Conservation (phyloP, 108 stramenopile species). For the Skeletonema marinoi region DNA sequence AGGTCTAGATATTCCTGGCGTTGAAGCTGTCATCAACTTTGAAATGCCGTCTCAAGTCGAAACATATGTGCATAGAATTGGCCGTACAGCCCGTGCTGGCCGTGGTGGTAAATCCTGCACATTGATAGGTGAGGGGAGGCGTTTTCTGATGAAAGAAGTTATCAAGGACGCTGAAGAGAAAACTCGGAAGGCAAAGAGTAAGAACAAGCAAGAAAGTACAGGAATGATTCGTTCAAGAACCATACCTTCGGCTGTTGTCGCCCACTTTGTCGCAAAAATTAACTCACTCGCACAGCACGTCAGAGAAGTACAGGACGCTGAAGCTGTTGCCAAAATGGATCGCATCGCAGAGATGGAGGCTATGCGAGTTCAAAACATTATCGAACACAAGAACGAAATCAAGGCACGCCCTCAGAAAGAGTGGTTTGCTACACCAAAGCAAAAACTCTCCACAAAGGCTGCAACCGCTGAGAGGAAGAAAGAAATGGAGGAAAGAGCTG, state of each 20-base stretch:
- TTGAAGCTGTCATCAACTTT: conserved; percentile 78
- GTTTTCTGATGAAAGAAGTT: conserved; percentile 89
- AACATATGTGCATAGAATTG: conserved; percentile 93
- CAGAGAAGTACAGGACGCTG: conserved; percentile 81
- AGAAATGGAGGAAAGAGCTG: conserved; percentile 74
- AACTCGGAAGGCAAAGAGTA: conserved; percentile 18
- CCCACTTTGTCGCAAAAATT: conserved; percentile 87
- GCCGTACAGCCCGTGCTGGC: conserved; percentile 91
- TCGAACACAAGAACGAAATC: conserved; percentile 78
- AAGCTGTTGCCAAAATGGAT: conserved; percentile 87
- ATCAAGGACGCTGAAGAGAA: conserved; percentile 87
- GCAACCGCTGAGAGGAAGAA: conserved; percentile 64
- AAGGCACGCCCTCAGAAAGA: conserved; percentile 73
- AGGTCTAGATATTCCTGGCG: conserved; percentile 88
- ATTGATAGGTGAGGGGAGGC: conserved; percentile 90
- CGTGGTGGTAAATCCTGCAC: conserved; percentile 83
- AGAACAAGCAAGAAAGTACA: conserved; percentile 24
- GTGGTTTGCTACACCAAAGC: conserved; percentile 82
- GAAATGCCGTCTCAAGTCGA: conserved; percentile 67
- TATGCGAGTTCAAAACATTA: conserved; percentile 78
- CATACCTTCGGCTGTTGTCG: conserved; percentile 75
- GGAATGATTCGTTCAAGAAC: conserved; percentile 82
- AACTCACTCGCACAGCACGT: conserved; percentile 75
- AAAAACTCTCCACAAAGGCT: conserved; percentile 64
- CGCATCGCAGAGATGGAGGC: conserved; percentile 89